Percentiles rank a stretch among this genome's conserved stretches.
Conservation (phyloP, 2,329 filamentous ascomycete genomes). For the Hypoxylon rubiginosum region DNA sequence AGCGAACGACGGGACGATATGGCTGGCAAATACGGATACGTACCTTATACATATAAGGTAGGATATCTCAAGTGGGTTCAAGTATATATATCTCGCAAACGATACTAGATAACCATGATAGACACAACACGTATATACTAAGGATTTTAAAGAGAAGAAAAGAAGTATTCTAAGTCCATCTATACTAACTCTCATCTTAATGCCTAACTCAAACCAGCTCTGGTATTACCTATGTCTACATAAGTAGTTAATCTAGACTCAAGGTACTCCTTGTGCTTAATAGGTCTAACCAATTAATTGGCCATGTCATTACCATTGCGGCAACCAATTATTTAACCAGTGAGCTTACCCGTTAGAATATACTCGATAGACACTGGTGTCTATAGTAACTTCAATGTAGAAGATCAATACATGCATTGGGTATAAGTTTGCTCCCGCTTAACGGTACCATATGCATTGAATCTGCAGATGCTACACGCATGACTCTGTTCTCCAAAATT, state of each 20-base stretch:
- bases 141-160: background rate
- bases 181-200: background rate
- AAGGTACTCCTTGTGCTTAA: no score
- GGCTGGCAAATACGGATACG: background rate
- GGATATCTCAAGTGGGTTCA: constrained; percentile 2
- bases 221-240: no score
- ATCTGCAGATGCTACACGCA: constrained; percentile 5
- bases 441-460: no score
- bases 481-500: constrained; percentile 15
- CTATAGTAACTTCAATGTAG: background rate
- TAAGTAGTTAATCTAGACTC: no score
- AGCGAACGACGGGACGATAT: constrained; percentile 6
- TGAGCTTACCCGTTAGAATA: background rate
- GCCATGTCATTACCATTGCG: background rate
- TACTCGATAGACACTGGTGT: background rate
- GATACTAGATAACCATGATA: background rate
- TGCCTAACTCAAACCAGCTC: background rate
- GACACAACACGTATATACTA: background rate
- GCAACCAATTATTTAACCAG: background rate
- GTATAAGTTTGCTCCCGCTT: no score
- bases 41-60: background rate
- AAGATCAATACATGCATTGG: background rate
- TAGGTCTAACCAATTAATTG: constrained; percentile 3
- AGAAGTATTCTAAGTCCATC: background rate
- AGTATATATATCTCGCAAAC: constrained; percentile 6